Percentiles rank a stretch among this genome's conserved stretches.
These are phyloP conservation scores for Prunus davidiana DNA, from an alignment of 306 rosid genomes.

Conservation along the genomic window DNA sequence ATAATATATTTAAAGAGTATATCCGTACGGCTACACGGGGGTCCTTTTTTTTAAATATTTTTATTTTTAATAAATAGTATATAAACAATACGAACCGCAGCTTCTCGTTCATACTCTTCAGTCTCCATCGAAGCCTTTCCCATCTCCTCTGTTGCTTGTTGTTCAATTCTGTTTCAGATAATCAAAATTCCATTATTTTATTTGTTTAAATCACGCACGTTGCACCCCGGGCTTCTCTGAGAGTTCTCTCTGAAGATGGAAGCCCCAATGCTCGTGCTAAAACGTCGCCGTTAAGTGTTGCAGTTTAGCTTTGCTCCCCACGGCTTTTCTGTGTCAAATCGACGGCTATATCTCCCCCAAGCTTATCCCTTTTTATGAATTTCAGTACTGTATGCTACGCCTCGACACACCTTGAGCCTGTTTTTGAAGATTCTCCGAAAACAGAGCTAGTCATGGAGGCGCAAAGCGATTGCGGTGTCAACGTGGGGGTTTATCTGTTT, in stretches of 20 bases:
- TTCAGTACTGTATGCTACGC: slow-evolving; percentile 18
- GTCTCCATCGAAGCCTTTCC: neutral
- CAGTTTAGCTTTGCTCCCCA: slow-evolving; percentile 41
- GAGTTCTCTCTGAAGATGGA: slow-evolving; percentile 28
- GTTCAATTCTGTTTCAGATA: neutral
- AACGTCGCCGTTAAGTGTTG: slow-evolving; percentile 53
- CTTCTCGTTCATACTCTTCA: neutral
- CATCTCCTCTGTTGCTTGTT: too few species aligned
- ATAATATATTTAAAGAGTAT: too few species aligned
- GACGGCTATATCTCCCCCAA: slow-evolving; percentile 33
- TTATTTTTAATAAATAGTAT: too few species aligned
- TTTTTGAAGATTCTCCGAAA: slow-evolving; percentile 35
- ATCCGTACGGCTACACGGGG: too few species aligned
- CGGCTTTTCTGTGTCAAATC: slow-evolving; percentile 60
- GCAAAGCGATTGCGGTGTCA: slow-evolving; percentile 37
- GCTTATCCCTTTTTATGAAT: neutral
- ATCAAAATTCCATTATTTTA: neutral
- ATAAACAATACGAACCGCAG: neutral
- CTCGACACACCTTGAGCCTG: slow-evolving; percentile 78
- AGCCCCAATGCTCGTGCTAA: slow-evolving; percentile 65
- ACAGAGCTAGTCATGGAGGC: slow-evolving; percentile 75
- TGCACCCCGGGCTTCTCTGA: slow-evolving; percentile 65
- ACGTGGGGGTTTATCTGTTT: slow-evolving; percentile 32
- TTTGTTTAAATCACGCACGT: slow-evolving; percentile 24
- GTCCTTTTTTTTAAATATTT: too few species aligned